Conservation (phyloP, 495 filamentous ascomycete genomes). For the Entonaema liquescens region DNA sequence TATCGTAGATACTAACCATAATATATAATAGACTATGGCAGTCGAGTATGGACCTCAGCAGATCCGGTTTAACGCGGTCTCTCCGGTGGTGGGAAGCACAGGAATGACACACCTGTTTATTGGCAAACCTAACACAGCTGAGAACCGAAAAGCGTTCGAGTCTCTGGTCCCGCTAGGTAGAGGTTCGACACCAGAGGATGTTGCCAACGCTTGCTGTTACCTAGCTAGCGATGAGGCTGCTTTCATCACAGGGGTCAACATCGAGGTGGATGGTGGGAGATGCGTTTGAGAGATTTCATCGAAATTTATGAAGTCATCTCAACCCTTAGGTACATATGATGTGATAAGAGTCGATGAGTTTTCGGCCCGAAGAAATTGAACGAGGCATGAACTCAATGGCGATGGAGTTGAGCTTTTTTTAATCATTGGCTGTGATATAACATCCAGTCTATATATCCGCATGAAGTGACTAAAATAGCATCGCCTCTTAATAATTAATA, state of each 20-base stretch:
- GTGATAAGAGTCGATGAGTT: not conserved
- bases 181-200: constrained; percentile 69
- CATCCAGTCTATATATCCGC: constrained; percentile 20
- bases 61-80: constrained; percentile 71
- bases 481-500: not conserved
- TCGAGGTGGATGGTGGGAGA: constrained; percentile 68
- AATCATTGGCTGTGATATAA: constrained; percentile 9
- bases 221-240: constrained; percentile 72
- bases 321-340: not conserved
- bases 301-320: not conserved
- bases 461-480: constrained; percentile 24
- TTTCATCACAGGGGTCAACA: constrained; percentile 74
- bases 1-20: constrained; percentile 7
- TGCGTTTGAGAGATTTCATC: constrained; percentile 41
- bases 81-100: constrained; percentile 68
- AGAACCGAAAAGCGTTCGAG: constrained; percentile 73
- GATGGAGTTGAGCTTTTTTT: constrained; percentile 7
- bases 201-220: constrained; percentile 72
- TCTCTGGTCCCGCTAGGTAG: constrained; percentile 72
- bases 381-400: not conserved
- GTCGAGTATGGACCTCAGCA: constrained; percentile 72
- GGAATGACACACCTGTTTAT: constrained; percentile 72
- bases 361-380: constrained; percentile 20
- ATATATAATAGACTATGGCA: constrained; percentile 62
- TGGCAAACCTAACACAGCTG: constrained; percentile 71